Percentiles rank a stretch among this genome's conserved stretches.
phyloP scores from a whole-genome alignment of 2,329 filamentous ascomycete genomes.

The Mycosphaerella sp. region DNA sequence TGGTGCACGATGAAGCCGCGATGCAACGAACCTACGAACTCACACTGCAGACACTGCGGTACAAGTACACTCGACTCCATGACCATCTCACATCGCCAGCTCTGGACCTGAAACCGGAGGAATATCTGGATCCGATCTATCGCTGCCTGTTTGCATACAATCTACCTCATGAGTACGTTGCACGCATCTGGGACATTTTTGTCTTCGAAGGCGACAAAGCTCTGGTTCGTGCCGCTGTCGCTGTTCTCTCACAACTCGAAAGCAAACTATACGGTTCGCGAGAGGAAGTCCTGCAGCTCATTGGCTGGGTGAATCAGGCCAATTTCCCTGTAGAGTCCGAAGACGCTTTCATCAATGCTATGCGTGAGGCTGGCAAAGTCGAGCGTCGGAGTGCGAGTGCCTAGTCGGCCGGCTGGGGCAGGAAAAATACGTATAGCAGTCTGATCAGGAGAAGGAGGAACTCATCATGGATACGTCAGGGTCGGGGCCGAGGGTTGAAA shows the following conservation, averaged over 20 bases:
- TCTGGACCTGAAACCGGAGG: constrained; percentile 34
- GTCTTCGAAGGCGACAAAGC: constrained; percentile 74
- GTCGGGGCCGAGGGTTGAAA: background rate
- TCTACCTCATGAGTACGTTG: constrained; percentile 44
- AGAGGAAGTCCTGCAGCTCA: constrained; percentile 40
- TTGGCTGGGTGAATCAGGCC: constrained; percentile 38
- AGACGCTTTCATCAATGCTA: constrained; percentile 37
- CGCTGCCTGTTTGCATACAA: constrained; percentile 32
- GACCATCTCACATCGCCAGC: constrained; percentile 52
- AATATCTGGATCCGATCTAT: constrained; percentile 33
- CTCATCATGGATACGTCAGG: background rate
- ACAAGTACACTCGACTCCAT: constrained; percentile 60
- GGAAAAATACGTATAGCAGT: constrained; percentile 3
- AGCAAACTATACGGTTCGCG: constrained; percentile 43
- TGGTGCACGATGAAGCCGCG: constrained; percentile 62
- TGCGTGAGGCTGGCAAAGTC: constrained; percentile 36
- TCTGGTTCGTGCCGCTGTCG: constrained; percentile 65
- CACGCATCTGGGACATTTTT: constrained; percentile 73
- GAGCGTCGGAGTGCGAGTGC: constrained; percentile 19
- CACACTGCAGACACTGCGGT: constrained; percentile 58
- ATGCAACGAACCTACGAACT: constrained; percentile 64
- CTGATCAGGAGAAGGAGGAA: constrained; percentile 1
- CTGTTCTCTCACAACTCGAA: constrained; percentile 53
- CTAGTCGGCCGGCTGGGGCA: background rate
- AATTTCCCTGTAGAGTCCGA: constrained; percentile 34